Conservation (phyloP, 192 early-diverging fungal genomes). For the Coemansia sp. region DNA sequence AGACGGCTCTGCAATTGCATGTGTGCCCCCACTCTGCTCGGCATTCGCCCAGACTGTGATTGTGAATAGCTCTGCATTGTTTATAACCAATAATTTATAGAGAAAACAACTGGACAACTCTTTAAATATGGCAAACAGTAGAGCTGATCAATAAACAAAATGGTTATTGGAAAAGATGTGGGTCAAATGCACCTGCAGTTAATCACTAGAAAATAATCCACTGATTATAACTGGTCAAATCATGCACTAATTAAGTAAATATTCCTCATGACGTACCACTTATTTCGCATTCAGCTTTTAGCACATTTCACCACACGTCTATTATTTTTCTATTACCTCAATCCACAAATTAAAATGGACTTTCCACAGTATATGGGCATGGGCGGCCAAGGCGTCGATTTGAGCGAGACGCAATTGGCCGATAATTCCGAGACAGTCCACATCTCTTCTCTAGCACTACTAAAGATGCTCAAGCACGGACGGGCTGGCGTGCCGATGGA, state of each 20-base stretch:
- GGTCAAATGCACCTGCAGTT: too few relatives aligned
- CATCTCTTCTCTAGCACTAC: conserved; percentile 95
- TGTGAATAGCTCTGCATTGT: conserved; percentile 12
- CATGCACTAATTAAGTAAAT: too few relatives aligned
- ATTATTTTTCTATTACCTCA: too few relatives aligned
- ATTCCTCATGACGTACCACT: too few relatives aligned
- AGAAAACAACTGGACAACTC: too few relatives aligned
- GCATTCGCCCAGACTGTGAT: background rate
- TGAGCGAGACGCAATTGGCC: conserved; percentile 39
- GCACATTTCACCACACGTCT: too few relatives aligned
- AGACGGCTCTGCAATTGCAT: conserved; percentile 18
- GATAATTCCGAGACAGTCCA: conserved; percentile 99
- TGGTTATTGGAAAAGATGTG: too few relatives aligned
- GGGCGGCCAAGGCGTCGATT: conserved; percentile 41
- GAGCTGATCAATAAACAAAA: too few relatives aligned
- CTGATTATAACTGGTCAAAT: too few relatives aligned
- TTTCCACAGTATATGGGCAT: conserved; percentile 40
- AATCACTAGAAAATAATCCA: too few relatives aligned
- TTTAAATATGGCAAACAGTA: too few relatives aligned
- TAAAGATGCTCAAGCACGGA: conserved; percentile 96
- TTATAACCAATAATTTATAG: background rate
- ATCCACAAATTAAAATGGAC: conserved; percentile 25
- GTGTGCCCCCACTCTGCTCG: conserved; percentile 11
- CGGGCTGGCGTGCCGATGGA: conserved; percentile 99
- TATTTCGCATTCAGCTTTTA: too few relatives aligned